Percentiles rank a stretch among this genome's conserved stretches.
Evolutionary conservation across 495 filamentous ascomycete species (phyloP).

Genomic region (Podospora pseudoanserina): DNA sequence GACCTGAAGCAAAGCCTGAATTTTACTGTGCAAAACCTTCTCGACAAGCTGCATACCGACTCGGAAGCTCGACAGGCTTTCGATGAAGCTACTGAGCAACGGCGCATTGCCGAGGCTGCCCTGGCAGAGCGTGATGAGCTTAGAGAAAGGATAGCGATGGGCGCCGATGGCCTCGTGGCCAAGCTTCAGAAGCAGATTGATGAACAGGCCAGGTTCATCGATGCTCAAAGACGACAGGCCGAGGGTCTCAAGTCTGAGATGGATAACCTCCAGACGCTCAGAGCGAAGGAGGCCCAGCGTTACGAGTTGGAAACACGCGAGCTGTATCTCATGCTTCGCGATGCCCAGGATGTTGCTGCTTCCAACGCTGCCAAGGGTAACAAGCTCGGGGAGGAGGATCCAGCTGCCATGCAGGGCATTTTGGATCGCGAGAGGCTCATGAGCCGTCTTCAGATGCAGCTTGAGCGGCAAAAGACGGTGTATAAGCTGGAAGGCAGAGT

Average conservation of each 20-base stretch:
- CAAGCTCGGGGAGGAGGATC: constrained; percentile 56
- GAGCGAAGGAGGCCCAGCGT: constrained; percentile 88
- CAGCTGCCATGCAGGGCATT: constrained; percentile 84
- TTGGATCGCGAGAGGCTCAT: constrained; percentile 88
- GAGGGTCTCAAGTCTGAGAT: constrained; percentile 86
- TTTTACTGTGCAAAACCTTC: constrained; percentile 90
- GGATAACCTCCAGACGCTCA: constrained; percentile 76
- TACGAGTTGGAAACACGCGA: constrained; percentile 95
- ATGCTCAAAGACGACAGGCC: constrained; percentile 78
- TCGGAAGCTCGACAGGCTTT: constrained; percentile 85
- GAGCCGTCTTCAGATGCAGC: constrained; percentile 86
- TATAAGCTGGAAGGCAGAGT: constrained; percentile 95
- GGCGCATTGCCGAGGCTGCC: constrained; percentile 90
- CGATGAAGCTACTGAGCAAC: constrained; percentile 83
- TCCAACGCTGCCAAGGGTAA: constrained; percentile 73
- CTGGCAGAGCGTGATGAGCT: constrained; percentile 97
- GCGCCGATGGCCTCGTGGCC: constrained; percentile 87
- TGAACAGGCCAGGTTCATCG: constrained; percentile 85
- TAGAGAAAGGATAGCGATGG: constrained; percentile 85
- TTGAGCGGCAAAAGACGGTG: constrained; percentile 95
- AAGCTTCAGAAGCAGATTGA: constrained; percentile 92
- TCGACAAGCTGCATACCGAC: constrained; percentile 95
- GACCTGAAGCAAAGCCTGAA: constrained; percentile 95
- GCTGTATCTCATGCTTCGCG: constrained; percentile 95
- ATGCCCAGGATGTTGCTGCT: constrained; percentile 93